Conservation (phyloP, 2,329 filamentous ascomycete species). For the Talaromyces marneffei region DNA sequence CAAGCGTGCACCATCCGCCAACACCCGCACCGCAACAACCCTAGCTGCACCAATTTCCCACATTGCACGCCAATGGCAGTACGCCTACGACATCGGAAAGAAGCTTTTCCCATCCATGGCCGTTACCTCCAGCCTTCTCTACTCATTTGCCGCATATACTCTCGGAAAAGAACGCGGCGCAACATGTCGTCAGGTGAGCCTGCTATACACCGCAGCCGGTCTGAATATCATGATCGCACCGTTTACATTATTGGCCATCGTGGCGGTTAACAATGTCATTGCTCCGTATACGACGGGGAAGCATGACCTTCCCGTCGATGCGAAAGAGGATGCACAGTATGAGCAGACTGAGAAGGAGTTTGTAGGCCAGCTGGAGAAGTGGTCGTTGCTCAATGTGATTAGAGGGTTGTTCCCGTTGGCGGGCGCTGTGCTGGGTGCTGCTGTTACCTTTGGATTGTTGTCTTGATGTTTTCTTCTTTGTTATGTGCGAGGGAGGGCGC, state of each 20-base stretch:
- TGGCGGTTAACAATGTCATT: conserved; percentile 24
- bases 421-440: conserved; percentile 23
- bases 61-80: conserved; percentile 27
- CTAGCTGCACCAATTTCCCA: conserved; percentile 20
- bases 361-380: conserved; percentile 18
- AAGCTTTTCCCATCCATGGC: conserved; percentile 48
- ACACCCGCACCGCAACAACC: neutral
- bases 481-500: neutral
- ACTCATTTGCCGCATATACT: conserved; percentile 36
- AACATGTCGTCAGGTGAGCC: neutral
- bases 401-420: conserved; percentile 21
- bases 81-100: conserved; percentile 45
- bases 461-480: neutral
- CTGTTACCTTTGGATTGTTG: conserved; percentile 6
- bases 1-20: conserved; percentile 13
- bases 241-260: conserved; percentile 28
- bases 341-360: conserved; percentile 19
- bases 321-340: conserved; percentile 19
- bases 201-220: conserved; percentile 25
- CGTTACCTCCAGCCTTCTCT: conserved; percentile 49
- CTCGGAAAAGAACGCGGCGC: conserved; percentile 14
- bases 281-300: conserved; percentile 18
- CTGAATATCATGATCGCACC: conserved; percentile 30
- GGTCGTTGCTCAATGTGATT: conserved; percentile 21
- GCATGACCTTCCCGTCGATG: conserved; percentile 7